phyloP scores from a whole-genome alignment of 2,329 filamentous ascomycete species.

The Xylaria polymorpha region DNA sequence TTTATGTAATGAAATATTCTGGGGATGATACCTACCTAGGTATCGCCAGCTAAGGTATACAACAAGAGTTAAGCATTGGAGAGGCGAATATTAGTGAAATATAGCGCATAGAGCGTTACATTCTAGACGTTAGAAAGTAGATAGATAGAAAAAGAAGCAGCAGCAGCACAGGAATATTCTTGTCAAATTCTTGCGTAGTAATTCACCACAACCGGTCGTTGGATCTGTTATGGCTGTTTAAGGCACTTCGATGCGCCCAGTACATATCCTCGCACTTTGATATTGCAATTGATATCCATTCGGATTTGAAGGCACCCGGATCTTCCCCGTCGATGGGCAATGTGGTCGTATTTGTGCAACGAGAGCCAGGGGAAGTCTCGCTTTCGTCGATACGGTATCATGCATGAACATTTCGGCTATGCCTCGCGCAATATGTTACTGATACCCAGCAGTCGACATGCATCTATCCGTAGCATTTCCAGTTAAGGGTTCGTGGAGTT shows the following conservation, averaged over 20 bases:
- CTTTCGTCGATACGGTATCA: neutral
- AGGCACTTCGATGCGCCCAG: neutral
- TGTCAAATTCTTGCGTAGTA: neutral
- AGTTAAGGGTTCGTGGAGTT: neutral
- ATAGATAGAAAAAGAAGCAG: neutral
- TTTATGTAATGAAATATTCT: conserved; percentile 20
- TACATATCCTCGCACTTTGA: neutral
- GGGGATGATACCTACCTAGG: neutral
- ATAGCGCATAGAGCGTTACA: neutral
- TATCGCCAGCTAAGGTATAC: neutral
- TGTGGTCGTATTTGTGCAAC: neutral
- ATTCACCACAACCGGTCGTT: too few relatives aligned
- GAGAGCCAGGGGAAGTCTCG: neutral
- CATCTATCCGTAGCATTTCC: neutral
- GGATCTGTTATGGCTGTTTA: neutral
- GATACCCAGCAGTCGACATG: neutral
- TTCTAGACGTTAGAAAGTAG: neutral
- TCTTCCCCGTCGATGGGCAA: too few relatives aligned
- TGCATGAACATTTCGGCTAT: neutral
- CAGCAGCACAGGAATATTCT: neutral
- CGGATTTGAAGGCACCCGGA: too few relatives aligned
- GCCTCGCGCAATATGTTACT: neutral
- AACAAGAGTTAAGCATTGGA: too few relatives aligned
- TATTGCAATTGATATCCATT: neutral
- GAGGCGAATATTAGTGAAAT: neutral